These are phyloP conservation scores for Pyracantha coccinea DNA, from an alignment of 331 rosid genomes.

Conservation along the genomic window DNA sequence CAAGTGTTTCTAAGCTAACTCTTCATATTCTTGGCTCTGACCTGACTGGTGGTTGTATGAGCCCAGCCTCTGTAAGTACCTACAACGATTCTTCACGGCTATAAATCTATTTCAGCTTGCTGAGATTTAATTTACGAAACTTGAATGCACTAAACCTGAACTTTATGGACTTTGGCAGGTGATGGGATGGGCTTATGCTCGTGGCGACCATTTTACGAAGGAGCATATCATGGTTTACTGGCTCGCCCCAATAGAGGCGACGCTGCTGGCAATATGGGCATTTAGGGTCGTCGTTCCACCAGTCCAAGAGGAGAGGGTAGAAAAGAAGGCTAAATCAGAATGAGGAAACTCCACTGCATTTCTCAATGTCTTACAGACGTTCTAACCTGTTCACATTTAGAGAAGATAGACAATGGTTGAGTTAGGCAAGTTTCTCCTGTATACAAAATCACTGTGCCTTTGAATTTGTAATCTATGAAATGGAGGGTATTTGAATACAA, in stretches of 20 bases:
- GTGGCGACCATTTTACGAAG: constrained; percentile 73
- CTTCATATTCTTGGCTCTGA: constrained; percentile 84
- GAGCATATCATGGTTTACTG: constrained; percentile 80
- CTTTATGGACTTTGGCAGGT: constrained; percentile 34
- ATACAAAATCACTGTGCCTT: background rate
- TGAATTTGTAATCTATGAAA: background rate
- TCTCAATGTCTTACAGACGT: background rate
- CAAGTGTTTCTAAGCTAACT: constrained; percentile 70
- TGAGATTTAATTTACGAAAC: constrained; percentile 6
- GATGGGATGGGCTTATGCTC: constrained; percentile 94
- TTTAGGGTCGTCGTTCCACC: constrained; percentile 46
- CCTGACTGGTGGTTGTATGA: constrained; percentile 87
- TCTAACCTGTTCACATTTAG: background rate
- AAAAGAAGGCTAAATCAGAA: constrained; percentile 50
- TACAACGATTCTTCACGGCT: background rate
- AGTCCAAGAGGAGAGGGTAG: constrained; percentile 29
- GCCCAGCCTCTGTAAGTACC: constrained; percentile 74
- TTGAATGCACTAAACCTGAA: background rate
- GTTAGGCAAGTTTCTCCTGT: background rate
- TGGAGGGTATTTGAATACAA: background rate
- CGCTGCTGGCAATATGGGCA: constrained; percentile 70
- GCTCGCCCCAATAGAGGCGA: constrained; percentile 87
- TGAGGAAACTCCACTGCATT: constrained; percentile 17
- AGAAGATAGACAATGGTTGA: background rate
- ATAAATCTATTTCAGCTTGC: background rate